Evolutionary conservation across 768 basidiomycete species (phyloP).

Genomic region (Boletus barrowsii): DNA sequence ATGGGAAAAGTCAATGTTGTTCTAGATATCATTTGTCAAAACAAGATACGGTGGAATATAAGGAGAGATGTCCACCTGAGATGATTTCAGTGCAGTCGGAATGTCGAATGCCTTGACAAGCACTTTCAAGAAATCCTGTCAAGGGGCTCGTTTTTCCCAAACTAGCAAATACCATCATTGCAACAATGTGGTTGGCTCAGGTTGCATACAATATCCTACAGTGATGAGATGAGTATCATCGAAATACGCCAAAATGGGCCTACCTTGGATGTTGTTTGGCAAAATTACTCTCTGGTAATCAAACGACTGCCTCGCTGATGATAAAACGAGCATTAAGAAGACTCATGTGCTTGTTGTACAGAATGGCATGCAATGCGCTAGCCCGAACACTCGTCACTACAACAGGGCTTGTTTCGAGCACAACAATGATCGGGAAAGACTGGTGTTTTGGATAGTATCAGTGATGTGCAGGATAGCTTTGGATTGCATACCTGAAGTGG

Average conservation of each 20-base stretch:
- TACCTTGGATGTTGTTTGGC: conserved; percentile 53
- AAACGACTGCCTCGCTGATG: conserved; percentile 76
- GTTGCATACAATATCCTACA: conserved; percentile 63
- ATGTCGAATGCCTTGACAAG: conserved; percentile 84
- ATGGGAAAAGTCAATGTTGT: conserved; percentile 81
- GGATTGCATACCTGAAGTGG: conserved; percentile 71
- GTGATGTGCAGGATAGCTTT: neutral
- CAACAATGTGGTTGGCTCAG: conserved; percentile 69
- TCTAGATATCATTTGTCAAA: conserved; percentile 37
- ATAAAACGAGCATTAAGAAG: conserved; percentile 84
- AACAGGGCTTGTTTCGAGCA: conserved; percentile 83
- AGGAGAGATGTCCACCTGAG: conserved; percentile 44
- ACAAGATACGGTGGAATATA: no score
- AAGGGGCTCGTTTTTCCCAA: conserved; percentile 81
- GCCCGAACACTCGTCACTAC: conserved; percentile 66
- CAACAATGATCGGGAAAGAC: conserved; percentile 90
- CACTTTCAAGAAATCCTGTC: conserved; percentile 85
- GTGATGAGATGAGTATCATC: neutral
- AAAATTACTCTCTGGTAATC: conserved; percentile 71
- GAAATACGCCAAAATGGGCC: conserved; percentile 1
- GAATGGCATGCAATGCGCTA: conserved; percentile 69
- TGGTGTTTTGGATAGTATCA: conserved; percentile 29
- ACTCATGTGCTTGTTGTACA: conserved; percentile 88
- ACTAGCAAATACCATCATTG: conserved; percentile 90
- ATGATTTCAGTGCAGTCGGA: conserved; percentile 48